Base-by-base conservation (phyloP, 192 early-diverging fungal species). In the Dimargaris verticillata region DNA sequence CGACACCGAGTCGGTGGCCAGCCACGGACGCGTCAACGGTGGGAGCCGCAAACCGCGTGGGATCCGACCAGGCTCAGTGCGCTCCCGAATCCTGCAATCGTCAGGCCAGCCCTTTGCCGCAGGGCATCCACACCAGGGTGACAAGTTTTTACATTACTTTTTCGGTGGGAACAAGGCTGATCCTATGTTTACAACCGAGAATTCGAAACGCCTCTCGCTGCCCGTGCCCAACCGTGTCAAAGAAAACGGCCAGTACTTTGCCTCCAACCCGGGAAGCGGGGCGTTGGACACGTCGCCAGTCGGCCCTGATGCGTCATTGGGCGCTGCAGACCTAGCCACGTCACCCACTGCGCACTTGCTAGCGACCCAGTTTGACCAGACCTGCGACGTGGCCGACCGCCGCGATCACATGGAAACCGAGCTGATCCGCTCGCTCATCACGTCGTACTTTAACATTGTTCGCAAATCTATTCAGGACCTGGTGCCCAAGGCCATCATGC, bases 401-500 rank as follows among this genome's bases (percentile, higher is more conserved):
- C 76, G 83, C 29, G 87, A 89, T 62, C 84, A 87, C 63, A 70
- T 87, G 72, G 87, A 89, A 68, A 81, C 80, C 3, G 78, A 84
- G 59, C 72, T 89, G 28, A 89, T 89, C 62, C 85, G 87, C 44
- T 86, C 84, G 0, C 70, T 89, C 33, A 89, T 89, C 50, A 70
- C 82, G 7, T 86, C 82, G 26, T 89, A 89, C 68, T 89, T 89
- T 64, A 72, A 75, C 60, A 83, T 89, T 64, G 84, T 85, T 33
- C 83, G 85, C 64, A 87, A 89, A 70, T 81, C 84, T 15, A 79
- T 87, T 60, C 83, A 86, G 67, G 87, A 89, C 46, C 63, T 83
- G 61, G 85, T 89, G 10, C 87, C 87, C 55, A 89, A 89, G 72
- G 80, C 87, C 4, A 75, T 89, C 58, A 89, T 89, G 87, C 85